Evolutionary conservation across 805 yeast species (phyloP).

Genomic region (Ogataea glucozyma): DNA sequence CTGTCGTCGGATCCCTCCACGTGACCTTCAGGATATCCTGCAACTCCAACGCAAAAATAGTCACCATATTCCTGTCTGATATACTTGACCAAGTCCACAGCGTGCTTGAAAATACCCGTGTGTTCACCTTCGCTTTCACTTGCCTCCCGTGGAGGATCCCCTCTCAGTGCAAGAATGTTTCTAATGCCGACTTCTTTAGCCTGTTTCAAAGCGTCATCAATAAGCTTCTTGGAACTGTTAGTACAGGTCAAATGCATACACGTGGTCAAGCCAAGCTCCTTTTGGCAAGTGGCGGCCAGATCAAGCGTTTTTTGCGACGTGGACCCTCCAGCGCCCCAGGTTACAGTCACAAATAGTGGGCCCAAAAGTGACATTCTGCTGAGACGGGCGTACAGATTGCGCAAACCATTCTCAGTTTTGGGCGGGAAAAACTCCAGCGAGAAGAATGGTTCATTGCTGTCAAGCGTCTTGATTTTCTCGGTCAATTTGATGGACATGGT

Average conservation of each 20-base stretch:
- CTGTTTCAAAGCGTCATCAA: conserved; percentile 72
- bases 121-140: conserved; percentile 49
- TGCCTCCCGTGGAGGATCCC: conserved; percentile 86
- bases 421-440: conserved; percentile 98
- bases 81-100: conserved; percentile 83
- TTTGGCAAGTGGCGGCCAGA: conserved; percentile 74
- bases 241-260: conserved; percentile 96
- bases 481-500: conserved; percentile 40
- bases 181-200: conserved; percentile 80
- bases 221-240: conserved; percentile 73
- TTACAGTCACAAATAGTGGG: conserved; percentile 87
- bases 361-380: conserved; percentile 85
- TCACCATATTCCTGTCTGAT: conserved; percentile 71
- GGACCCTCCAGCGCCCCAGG: conserved; percentile 99
- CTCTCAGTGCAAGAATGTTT: conserved; percentile 89
- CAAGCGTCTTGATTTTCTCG: conserved; percentile 52
- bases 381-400: conserved; percentile 82
- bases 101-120: conserved; percentile 64
- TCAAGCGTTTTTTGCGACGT: conserved; percentile 85
- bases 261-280: conserved; percentile 78
- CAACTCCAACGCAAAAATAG: conserved; percentile 92
- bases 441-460: conserved; percentile 55
- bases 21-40: conserved; percentile 98
- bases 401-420: conserved; percentile 82
- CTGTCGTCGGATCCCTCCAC: conserved; percentile 77